Evolutionary conservation across 805 yeast genomes (phyloP), one percentile per base, ranked within the genome.

Genomic region (Lipomyces starkeyi): DNA sequence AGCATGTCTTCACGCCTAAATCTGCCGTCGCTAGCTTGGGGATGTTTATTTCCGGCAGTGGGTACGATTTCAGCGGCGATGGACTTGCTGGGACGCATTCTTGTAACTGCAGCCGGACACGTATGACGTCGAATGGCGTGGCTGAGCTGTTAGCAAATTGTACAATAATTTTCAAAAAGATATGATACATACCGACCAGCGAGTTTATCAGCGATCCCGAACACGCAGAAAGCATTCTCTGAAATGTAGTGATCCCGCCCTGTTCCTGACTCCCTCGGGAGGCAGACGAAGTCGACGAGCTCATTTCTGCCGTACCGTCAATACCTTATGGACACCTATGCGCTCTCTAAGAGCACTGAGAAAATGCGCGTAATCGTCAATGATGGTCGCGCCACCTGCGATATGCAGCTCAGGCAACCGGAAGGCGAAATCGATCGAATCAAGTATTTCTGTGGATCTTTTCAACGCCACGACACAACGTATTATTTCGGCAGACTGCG

Each of bases 1-100:
- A 80, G 72, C 82, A 79, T 2, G 81, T 74, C 1, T 78, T 75
- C 25, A 77, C 79, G 14, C 83, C 83, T 7, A 80, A 73, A 27
- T 75, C 78, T 2, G 71, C 59, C 0, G 79, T 75, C 8, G 73
- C 64, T 4, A 52, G 47, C 43, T 52, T 32, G 22, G 59, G 14
- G 3, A 54, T 35, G 47, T 58, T 64, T 53, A 62, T 25, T 34
- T 56, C 49, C 11, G 66, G 63, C 32, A 58, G n/a, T 32, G 56
- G 61, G 59, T 58, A 66, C 58, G 65, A 29, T 52, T 64, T 49
- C 59, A 47, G 57, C 47, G 58, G 58, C 91, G 8, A 86, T 90
- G 40, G 92, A 87, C 7, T 77, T 82, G n/a, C 90, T 89, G 77
- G 86, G 86, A 76, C 79, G 90, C 66, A 95, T 95, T 78, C 74